Evolutionary conservation across 306 rosid species (phyloP), one percentile per base, ranked within the genome.

Genomic region (Begonia loranthoides): DNA sequence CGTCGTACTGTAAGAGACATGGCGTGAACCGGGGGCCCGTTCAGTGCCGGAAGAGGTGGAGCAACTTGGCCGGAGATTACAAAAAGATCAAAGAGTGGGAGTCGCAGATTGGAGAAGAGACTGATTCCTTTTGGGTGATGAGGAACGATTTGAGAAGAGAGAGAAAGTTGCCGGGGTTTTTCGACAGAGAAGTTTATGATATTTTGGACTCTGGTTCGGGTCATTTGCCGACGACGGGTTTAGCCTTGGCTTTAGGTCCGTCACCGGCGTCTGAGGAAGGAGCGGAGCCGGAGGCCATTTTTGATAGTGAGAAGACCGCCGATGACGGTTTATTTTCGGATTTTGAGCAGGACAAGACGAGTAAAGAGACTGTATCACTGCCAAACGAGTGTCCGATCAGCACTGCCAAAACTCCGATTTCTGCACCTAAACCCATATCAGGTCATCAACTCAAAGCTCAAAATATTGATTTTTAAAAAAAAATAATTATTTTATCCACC

Each of bases 61-160:
- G 99, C 66, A 92, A 92, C 62, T 74, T 92, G 70, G 94, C 96
- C 38, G 96, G 99, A 9, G 99, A 92, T 53, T 92, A 63, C 43
- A 92, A 86, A 78, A 92, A 92, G 84, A 92, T 92, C 57, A 86
- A 82, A 66, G 96, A 92, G 68, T 92, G 99, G 95, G 99, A 86
- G 55, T 65, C 73, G 16, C 78, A 64, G 72, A 67, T 63, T 60
- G 73, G 70, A 55, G 95, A 90, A 17, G 97, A 80, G 28, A 51
- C 85, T 61, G 95, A 90, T 36, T 90, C 99, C 62, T 90, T 80
- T 72, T 90, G 99, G 99, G 75, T 74, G 38, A 83, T 86, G 99
- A 76, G 99, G 67, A 92, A 92, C 56, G 99, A 92, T 59, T 59
- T 83, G 69, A 75, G 99, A 71, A 76, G 96, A 6, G 94, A 86